A percentile compares a stretch with the other conserved stretches of the same genome.
Conservation (phyloP, 495 filamentous ascomycete genomes). For the Penicillium cosmopolitanum region DNA sequence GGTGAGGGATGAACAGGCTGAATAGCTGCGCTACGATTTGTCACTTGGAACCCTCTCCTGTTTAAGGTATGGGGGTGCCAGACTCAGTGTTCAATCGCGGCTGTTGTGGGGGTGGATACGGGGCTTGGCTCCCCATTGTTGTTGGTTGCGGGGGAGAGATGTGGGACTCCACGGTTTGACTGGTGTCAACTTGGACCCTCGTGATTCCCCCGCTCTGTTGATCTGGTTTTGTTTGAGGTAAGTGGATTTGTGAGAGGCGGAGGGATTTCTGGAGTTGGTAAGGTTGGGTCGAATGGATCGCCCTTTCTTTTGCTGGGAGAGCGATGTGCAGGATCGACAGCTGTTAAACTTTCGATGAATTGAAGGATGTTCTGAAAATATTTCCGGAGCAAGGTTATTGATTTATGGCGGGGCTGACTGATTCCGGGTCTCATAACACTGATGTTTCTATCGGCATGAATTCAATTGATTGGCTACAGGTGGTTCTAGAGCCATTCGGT, state of each 20-base stretch:
- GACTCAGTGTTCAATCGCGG: background rate
- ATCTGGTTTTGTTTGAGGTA: slow-evolving; percentile 3
- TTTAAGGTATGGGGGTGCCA: background rate
- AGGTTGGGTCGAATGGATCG: too few species aligned
- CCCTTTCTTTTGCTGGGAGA: too few species aligned
- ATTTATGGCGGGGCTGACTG: too few species aligned
- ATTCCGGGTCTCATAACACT: too few species aligned
- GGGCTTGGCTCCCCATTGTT: background rate
- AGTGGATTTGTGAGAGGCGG: background rate
- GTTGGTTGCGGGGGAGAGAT: background rate
- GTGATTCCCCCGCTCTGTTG: background rate
- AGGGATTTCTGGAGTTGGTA: too few species aligned
- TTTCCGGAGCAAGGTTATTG: too few species aligned
- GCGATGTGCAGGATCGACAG: too few species aligned
- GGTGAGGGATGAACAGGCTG: background rate
- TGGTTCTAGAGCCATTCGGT: too few species aligned
- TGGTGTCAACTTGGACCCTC: background rate
- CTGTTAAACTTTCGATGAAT: too few species aligned
- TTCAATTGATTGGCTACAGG: too few species aligned
- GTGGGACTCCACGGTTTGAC: background rate
- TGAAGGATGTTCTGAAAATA: too few species aligned
- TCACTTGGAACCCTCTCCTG: background rate
- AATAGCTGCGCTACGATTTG: background rate
- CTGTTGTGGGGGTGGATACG: background rate
- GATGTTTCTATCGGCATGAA: too few species aligned